These are phyloP conservation scores for Batkoa obscura DNA, from an alignment of 371 early-diverging fungal genomes.

Conservation along the genomic window DNA sequence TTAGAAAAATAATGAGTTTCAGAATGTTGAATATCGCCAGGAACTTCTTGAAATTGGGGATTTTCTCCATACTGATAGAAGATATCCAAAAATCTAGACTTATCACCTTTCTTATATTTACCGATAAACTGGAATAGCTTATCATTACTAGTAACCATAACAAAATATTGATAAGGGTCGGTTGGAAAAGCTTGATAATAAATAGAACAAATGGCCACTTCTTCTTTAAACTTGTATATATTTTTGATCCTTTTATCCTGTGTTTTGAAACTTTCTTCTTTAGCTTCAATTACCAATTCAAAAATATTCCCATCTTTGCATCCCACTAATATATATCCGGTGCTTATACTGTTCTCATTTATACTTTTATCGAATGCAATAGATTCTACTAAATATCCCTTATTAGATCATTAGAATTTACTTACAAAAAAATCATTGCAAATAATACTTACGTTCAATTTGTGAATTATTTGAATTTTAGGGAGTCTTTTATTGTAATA, in stretches of 20 bases:
- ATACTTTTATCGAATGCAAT: conserved; percentile 71
- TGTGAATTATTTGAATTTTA: conserved; percentile 39
- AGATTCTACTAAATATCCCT: conserved; percentile 62
- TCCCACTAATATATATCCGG: conserved; percentile 58
- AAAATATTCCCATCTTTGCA: conserved; percentile 62
- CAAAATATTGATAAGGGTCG: conserved; percentile 43
- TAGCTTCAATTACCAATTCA: conserved; percentile 67
- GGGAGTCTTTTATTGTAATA: conserved; percentile 64
- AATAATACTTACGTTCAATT: conserved; percentile 26
- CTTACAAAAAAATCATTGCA: background rate
- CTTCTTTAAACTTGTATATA: conserved; percentile 22
- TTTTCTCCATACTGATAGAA: background rate
- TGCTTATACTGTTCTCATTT: conserved; percentile 16
- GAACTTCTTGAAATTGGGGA: conserved; percentile 53
- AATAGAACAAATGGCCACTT: conserved; percentile 57
- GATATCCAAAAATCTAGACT: background rate
- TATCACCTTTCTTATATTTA: background rate
- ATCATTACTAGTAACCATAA: conserved; percentile 55
- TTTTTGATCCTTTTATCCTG: conserved; percentile 51
- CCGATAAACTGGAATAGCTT: conserved; percentile 77
- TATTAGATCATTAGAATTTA: background rate
- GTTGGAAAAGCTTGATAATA: conserved; percentile 58
- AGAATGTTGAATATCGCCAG: conserved; percentile 32
- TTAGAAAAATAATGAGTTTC: conserved; percentile 43
- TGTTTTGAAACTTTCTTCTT: conserved; percentile 59